Evolutionary conservation across 2,329 filamentous ascomycete genomes (phyloP).

Genomic region (Cladobotryum protrusum): DNA sequence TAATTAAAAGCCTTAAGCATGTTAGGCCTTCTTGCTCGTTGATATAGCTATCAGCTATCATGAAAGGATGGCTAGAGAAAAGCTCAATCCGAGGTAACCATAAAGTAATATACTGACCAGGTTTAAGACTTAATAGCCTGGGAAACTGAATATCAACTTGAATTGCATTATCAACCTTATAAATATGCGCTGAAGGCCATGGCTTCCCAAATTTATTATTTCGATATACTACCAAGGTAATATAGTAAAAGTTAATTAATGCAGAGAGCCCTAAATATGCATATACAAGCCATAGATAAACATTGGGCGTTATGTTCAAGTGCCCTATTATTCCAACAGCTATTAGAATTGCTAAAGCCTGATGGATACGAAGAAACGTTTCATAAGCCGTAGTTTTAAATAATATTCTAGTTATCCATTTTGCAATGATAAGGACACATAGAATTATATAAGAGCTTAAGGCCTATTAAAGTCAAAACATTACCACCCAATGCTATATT

Average conservation of each 20-base stretch:
- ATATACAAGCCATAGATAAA: too few species aligned
- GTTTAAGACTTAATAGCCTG: not conserved
- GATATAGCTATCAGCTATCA: not conserved
- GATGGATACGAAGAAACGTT: not conserved
- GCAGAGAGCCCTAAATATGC: too few species aligned
- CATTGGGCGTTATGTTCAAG: too few species aligned
- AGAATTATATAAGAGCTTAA: not conserved
- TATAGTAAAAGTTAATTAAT: too few species aligned
- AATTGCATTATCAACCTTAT: not conserved
- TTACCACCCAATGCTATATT: too few species aligned
- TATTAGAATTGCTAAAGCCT: not conserved
- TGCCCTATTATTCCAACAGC: not conserved
- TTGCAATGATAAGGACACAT: not conserved
- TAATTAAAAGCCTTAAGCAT: too few species aligned
- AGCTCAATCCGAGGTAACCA: not conserved
- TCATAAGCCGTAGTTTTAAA: not conserved
- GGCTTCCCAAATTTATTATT: too few species aligned
- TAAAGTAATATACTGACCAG: not conserved
- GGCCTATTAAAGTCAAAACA: too few species aligned
- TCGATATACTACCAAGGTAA: too few species aligned
- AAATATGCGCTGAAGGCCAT: not conserved
- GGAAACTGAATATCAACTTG: not conserved
- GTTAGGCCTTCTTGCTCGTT: too few species aligned
- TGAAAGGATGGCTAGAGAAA: not conserved
- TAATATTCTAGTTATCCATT: not conserved